Evolutionary conservation across 163 green algal genomes (phyloP).

Genomic region (Scenedesmus sp.): DNA sequence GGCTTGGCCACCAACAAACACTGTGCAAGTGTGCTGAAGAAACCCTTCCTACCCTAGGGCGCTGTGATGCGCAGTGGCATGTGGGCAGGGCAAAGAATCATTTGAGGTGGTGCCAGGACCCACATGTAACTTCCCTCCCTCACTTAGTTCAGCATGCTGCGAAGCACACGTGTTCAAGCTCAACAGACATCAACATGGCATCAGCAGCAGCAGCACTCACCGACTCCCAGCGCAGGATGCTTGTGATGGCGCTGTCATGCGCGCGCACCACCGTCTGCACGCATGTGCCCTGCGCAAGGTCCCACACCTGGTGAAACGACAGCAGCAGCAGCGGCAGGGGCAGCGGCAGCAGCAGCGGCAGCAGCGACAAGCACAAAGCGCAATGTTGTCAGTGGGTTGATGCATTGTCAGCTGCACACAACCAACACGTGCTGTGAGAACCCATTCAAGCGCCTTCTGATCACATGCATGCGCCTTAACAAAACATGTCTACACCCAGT

Average conservation of each 20-base stretch:
- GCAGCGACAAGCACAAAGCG: background rate
- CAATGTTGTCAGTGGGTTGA: background rate
- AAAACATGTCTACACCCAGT: too few species aligned
- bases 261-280: slow-evolving; percentile 72
- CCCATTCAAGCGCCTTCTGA: too few species aligned
- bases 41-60: too few species aligned
- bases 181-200: background rate
- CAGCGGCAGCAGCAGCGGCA: slow-evolving; percentile 8
- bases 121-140: too few species aligned
- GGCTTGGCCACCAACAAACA: too few species aligned
- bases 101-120: too few species aligned
- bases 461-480: background rate
- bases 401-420: background rate
- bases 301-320: slow-evolving; percentile 62
- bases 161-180: background rate
- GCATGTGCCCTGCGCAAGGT: slow-evolving; percentile 65
- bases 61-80: too few species aligned
- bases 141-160: background rate
- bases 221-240: slow-evolving; percentile 66
- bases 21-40: too few species aligned
- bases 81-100: too few species aligned
- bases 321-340: background rate
- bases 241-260: slow-evolving; percentile 72
- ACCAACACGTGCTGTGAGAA: background rate
- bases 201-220: slow-evolving; percentile 9